Conservation (phyloP, 2,329 filamentous ascomycete species). For the Herpotrichia juniperi region DNA sequence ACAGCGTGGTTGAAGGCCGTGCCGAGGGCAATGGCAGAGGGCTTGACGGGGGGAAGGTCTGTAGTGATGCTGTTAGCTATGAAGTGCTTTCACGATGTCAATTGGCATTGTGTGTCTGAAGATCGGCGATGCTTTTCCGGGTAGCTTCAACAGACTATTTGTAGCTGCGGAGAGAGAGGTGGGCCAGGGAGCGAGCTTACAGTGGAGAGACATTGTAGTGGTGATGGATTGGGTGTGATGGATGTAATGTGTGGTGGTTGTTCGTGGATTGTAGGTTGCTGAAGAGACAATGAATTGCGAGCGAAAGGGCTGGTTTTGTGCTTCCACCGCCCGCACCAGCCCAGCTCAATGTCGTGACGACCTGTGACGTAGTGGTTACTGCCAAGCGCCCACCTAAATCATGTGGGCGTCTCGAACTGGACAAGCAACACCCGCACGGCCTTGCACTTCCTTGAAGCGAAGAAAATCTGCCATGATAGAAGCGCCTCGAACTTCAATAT, state of each 20-base stretch:
- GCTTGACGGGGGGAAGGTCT: conserved; percentile 88
- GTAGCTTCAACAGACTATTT: background rate
- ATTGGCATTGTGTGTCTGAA: background rate
- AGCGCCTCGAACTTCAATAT: background rate
- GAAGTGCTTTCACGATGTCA: background rate
- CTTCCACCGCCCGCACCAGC: conserved; percentile 9
- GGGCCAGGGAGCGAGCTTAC: conserved; percentile 50
- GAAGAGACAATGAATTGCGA: conserved; percentile 31
- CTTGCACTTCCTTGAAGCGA: background rate
- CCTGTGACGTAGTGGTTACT: conserved; percentile 35
- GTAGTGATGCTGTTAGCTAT: conserved; percentile 21
- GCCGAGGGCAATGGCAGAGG: conserved; percentile 95
- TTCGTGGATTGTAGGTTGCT: conserved; percentile 5
- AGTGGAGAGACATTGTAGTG: conserved; percentile 64
- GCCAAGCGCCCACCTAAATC: conserved; percentile 20
- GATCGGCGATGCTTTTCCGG: background rate
- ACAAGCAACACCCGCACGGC: background rate
- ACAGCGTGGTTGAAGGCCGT: conserved; percentile 94
- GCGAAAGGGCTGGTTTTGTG: conserved; percentile 44
- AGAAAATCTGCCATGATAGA: conserved; percentile 1
- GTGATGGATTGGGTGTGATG: conserved; percentile 10
- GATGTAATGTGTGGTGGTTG: conserved; percentile 13
- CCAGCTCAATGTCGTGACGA: conserved; percentile 24
- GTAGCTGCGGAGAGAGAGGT: background rate
- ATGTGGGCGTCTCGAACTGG: conserved; percentile 6